These are phyloP conservation scores for Colletotrichum graminicola DNA, from an alignment of 2,329 filamentous ascomycete genomes.

Conservation along the genomic window DNA sequence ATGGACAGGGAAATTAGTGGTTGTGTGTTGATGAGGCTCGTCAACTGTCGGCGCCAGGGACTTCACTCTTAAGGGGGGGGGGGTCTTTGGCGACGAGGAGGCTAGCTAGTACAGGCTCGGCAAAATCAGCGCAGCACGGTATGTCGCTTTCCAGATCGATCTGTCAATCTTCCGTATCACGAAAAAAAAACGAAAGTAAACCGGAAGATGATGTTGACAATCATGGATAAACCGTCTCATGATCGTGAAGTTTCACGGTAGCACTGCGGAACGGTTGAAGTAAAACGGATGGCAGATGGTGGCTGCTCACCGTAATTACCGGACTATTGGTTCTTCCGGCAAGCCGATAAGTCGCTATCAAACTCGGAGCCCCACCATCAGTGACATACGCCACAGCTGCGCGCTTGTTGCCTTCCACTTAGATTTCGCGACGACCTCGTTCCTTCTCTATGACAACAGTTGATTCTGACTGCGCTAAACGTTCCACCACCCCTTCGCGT, in stretches of 20 bases:
- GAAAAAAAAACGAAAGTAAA: background rate
- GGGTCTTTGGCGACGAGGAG: background rate
- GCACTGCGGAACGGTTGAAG: background rate
- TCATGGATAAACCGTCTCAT: too few species aligned
- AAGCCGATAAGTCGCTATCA: background rate
- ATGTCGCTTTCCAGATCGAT: too few species aligned
- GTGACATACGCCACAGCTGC: constrained; percentile 22
- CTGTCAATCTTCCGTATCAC: background rate
- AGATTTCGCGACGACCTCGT: constrained; percentile 20
- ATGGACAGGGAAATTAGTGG: constrained; percentile 14
- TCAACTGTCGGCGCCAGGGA: background rate
- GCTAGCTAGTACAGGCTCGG: background rate
- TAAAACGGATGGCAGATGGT: background rate
- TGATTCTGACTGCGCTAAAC: background rate
- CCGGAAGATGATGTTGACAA: background rate
- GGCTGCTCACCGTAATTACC: background rate
- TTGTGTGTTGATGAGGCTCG: constrained; percentile 10
- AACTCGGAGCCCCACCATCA: constrained; percentile 2
- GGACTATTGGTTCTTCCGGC: background rate
- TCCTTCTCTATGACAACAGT: background rate
- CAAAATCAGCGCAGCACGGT: background rate
- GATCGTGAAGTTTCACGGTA: background rate
- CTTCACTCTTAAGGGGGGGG: background rate
- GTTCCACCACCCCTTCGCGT: background rate
- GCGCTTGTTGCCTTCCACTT: background rate